Percentiles rank a stretch among this genome's conserved stretches.
These are phyloP conservation scores for Cryptosporidium ubiquitum DNA, from an alignment of 169 alveolate species.

Conservation along the genomic window DNA sequence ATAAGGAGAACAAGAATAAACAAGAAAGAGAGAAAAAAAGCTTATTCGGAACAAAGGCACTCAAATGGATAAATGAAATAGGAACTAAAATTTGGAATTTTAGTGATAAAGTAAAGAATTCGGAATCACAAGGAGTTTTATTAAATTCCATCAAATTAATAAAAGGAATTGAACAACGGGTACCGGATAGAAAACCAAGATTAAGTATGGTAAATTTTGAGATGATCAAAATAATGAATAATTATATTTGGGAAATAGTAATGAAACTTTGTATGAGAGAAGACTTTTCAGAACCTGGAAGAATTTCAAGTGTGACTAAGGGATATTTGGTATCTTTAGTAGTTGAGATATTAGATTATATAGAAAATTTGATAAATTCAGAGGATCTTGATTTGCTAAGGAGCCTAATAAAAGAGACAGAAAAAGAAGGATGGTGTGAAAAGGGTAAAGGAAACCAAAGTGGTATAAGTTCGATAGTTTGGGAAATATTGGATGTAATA, in stretches of 20 bases:
- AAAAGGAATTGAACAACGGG: not conserved
- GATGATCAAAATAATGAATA: not conserved
- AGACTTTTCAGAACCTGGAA: not conserved
- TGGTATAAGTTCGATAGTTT: not conserved
- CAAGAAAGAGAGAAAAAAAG: not conserved
- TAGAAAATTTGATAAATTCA: not conserved
- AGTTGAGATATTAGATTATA: conserved; percentile 26
- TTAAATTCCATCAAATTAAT: not conserved
- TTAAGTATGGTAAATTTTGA: not conserved
- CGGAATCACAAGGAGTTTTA: not conserved
- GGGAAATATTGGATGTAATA: conserved; percentile 28
- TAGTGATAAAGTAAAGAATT: not conserved
- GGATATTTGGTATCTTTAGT: not conserved
- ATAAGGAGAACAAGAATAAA: not conserved
- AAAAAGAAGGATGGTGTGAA: not conserved
- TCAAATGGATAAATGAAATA: not conserved
- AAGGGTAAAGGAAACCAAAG: not conserved
- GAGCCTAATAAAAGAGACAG: not conserved
- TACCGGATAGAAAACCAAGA: not conserved
- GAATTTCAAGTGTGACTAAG: not conserved
- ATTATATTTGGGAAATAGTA: not conserved
- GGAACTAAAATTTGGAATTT: not conserved
- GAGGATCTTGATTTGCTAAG: not conserved
- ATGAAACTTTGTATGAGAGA: not conserved
- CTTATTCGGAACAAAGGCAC: not conserved